Evolutionary conservation across 139 green algal genomes (phyloP).

Genomic region (Coccomyxa sp.): DNA sequence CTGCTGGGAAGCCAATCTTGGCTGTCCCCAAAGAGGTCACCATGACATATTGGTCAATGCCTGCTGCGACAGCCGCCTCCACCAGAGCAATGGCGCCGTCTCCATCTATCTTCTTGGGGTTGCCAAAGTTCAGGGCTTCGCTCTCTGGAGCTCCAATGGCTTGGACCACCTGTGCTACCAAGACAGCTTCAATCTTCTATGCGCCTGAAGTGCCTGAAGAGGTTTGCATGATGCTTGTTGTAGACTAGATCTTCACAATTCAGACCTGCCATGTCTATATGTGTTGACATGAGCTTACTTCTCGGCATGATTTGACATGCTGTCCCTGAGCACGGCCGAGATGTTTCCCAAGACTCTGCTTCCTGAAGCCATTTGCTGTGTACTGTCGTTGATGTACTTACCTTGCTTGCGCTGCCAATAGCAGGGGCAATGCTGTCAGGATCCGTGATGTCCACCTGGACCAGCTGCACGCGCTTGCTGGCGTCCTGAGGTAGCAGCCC

Average conservation of each 20-base stretch:
- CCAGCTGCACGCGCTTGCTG: constrained; percentile 39
- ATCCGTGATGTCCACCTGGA: constrained; percentile 63
- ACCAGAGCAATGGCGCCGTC: constrained; percentile 72
- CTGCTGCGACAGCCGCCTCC: constrained; percentile 35
- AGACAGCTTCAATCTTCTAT: no score
- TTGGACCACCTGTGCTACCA: constrained; percentile 70
- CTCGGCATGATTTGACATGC: neutral
- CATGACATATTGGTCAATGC: constrained; percentile 81
- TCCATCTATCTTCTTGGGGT: constrained; percentile 40
- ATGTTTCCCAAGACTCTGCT: neutral
- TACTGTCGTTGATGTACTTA: constrained; percentile 8
- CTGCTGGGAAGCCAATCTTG: constrained; percentile 75
- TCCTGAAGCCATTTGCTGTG: neutral
- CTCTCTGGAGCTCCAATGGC: constrained; percentile 70
- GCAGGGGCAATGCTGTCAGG: constrained; percentile 49
- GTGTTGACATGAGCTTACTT: neutral
- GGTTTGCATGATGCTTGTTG: no score
- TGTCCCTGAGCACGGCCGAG: neutral
- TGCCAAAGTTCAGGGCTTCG: constrained; percentile 45
- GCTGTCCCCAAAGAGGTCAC: constrained; percentile 82
- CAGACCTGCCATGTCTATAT: neutral
- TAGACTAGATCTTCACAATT: neutral
- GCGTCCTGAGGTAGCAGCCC: constrained; percentile 49
- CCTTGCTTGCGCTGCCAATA: constrained; percentile 62
- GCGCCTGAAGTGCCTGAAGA: no score